Conservation (phyloP, 768 basidiomycete species). For the Flagelloscypha sp. region DNA sequence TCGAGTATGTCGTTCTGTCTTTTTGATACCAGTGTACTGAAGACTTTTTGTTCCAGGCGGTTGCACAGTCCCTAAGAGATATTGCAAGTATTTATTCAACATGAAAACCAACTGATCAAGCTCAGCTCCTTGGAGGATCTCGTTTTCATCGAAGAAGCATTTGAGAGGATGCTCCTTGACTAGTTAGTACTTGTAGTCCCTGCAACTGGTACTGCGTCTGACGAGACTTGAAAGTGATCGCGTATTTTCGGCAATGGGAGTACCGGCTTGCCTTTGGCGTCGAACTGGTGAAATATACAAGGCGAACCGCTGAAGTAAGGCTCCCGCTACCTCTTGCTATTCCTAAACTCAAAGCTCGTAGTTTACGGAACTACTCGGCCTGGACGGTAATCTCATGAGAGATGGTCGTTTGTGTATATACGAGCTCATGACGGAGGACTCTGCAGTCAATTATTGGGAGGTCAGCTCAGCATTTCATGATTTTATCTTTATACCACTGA, state of each 20-base stretch:
- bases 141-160: constrained; percentile 96
- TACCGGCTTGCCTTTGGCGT: constrained; percentile 94
- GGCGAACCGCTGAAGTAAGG: constrained; percentile 90
- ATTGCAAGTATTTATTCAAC: constrained; percentile 38
- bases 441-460: constrained; percentile 97
- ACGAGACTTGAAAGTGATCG: too few relatives aligned
- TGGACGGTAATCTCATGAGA: constrained; percentile 83
- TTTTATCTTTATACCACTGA: neutral
- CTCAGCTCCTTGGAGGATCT: constrained; percentile 41
- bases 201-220: too few relatives aligned
- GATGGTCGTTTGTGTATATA: constrained; percentile 94
- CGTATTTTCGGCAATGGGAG: constrained; percentile 91
- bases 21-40: constrained; percentile 3
- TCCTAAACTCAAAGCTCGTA: too few relatives aligned
- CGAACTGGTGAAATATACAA: constrained; percentile 98
- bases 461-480: constrained; percentile 28
- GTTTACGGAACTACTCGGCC: constrained; percentile 84
- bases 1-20: constrained; percentile 39
- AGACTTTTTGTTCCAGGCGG: constrained; percentile 35
- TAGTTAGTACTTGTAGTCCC: too few relatives aligned
- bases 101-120: constrained; percentile 1
- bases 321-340: too few relatives aligned
- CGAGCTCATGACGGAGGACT: constrained; percentile 97
- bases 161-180: constrained; percentile 89
- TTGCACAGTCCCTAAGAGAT: constrained; percentile 79